Conservation (phyloP, 192 early-diverging fungal species). For the Neocallimastix lanati region DNA sequence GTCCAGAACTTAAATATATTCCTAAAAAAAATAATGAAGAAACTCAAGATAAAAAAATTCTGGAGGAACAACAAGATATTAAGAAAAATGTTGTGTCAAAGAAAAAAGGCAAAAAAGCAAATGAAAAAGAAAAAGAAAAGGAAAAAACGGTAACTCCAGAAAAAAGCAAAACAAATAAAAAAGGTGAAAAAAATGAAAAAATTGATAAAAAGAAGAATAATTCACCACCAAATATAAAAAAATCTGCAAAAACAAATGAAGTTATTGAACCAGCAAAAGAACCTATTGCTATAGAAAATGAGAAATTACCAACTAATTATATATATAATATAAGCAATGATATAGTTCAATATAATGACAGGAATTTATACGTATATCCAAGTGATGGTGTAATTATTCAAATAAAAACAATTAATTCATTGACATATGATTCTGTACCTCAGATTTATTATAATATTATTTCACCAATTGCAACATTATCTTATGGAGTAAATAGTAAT, state of each 20-base stretch:
- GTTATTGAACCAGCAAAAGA: background rate
- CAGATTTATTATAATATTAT: background rate
- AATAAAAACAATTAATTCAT: background rate
- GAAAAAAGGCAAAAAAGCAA: background rate
- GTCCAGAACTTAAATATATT: background rate
- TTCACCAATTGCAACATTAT: background rate
- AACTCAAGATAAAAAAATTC: background rate
- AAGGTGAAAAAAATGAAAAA: background rate
- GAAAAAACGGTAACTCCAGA: background rate
- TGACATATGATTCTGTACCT: background rate
- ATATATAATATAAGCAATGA: background rate
- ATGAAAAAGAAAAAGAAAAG: background rate
- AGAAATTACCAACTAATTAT: background rate
- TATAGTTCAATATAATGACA: background rate
- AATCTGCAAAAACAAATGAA: background rate
- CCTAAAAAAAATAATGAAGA: background rate
- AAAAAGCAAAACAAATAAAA: background rate
- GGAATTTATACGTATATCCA: background rate
- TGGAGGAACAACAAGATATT: background rate
- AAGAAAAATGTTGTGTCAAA: background rate
- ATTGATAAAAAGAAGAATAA: background rate
- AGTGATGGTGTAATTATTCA: background rate
- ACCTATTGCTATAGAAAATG: background rate
- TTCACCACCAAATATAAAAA: background rate
- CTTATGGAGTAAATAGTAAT: background rate